These are phyloP conservation scores for Aspergillus olivimuriae DNA, from an alignment of 495 filamentous ascomycete genomes.

Conservation along the genomic window DNA sequence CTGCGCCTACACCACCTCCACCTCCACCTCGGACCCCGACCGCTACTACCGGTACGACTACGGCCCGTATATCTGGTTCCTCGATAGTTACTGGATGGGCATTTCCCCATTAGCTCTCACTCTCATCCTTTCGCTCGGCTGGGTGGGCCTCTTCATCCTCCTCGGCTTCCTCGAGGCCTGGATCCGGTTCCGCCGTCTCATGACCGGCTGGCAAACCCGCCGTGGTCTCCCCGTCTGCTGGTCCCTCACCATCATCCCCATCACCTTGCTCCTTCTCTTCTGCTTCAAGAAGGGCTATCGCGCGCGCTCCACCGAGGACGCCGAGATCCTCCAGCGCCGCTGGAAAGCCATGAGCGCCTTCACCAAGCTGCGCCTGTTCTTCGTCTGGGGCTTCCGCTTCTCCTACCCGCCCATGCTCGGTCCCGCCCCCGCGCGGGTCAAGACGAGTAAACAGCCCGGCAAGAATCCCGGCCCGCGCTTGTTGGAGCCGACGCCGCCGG, in stretches of 20 bases:
- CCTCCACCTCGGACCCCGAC: not conserved
- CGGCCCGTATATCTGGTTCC: no score
- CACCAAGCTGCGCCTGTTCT: slow-evolving; percentile 38
- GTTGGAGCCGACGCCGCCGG: slow-evolving; percentile 4
- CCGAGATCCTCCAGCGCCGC: slow-evolving; percentile 29
- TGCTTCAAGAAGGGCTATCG: slow-evolving; percentile 34
- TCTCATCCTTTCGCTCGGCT: slow-evolving; percentile 33
- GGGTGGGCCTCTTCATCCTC: slow-evolving; percentile 37
- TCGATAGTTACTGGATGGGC: slow-evolving; percentile 17
- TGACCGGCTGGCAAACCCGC: slow-evolving; percentile 42
- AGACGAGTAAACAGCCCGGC: slow-evolving; percentile 20
- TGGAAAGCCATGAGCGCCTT: slow-evolving; percentile 37
- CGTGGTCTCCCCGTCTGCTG: slow-evolving; percentile 45
- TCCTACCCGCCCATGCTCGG: slow-evolving; percentile 38
- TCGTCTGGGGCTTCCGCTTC: slow-evolving; percentile 44
- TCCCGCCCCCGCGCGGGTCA: slow-evolving; percentile 22
- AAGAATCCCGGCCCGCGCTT: slow-evolving; percentile 16
- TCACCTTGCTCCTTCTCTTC: slow-evolving; percentile 34
- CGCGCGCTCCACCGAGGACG: slow-evolving; percentile 34
- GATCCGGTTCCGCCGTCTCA: slow-evolving; percentile 46
- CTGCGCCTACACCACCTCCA: slow-evolving; percentile 6
- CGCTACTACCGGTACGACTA: no score
- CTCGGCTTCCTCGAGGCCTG: slow-evolving; percentile 44
- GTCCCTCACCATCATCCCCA: slow-evolving; percentile 26
- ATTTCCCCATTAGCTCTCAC: slow-evolving; percentile 27